phyloP scores from a whole-genome alignment of 805 yeast species.

The Cephaloascus fragrans region DNA sequence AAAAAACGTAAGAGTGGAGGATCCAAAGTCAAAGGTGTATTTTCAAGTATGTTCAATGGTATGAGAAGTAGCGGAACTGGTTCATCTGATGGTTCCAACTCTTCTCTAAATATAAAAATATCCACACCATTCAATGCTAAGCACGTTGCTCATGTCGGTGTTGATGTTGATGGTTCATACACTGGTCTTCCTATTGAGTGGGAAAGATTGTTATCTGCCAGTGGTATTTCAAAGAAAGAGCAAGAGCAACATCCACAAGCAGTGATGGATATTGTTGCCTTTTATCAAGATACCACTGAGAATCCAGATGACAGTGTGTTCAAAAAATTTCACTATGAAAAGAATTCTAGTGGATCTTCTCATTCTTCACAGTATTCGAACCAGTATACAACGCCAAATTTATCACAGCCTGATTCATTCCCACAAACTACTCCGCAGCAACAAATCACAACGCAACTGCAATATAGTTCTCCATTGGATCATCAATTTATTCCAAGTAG shows the following conservation, averaged over 20 bases:
- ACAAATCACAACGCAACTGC: neutral
- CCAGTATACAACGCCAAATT: conserved; percentile 16
- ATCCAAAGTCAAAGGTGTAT: conserved; percentile 47
- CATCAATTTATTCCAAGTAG: conserved; percentile 51
- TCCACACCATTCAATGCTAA: conserved; percentile 89
- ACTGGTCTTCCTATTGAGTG: conserved; percentile 92
- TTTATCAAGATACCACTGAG: conserved; percentile 54
- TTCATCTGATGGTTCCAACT: conserved; percentile 6
- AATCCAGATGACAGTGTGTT: conserved; percentile 29
- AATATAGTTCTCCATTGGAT: conserved; percentile 9
- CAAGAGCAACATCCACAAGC: conserved; percentile 91
- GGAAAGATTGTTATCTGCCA: conserved; percentile 73
- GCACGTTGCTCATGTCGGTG: conserved; percentile 90
- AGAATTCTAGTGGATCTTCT: neutral
- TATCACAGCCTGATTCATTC: neutral
- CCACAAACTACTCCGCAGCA: neutral
- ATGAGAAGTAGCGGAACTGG: conserved; percentile 3
- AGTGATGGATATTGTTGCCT: conserved; percentile 82
- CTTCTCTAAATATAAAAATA: conserved; percentile 42
- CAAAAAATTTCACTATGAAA: conserved; percentile 19
- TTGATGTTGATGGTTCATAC: conserved; percentile 76
- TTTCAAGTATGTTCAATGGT: conserved; percentile 41
- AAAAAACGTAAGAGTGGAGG: conserved; percentile 32
- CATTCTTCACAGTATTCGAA: neutral
- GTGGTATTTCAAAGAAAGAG: conserved; percentile 82